Evolutionary conservation across 1,284 basidiomycete species (phyloP), one percentile per base, ranked within the genome.

Genomic region (Leccinum subrobustum): DNA sequence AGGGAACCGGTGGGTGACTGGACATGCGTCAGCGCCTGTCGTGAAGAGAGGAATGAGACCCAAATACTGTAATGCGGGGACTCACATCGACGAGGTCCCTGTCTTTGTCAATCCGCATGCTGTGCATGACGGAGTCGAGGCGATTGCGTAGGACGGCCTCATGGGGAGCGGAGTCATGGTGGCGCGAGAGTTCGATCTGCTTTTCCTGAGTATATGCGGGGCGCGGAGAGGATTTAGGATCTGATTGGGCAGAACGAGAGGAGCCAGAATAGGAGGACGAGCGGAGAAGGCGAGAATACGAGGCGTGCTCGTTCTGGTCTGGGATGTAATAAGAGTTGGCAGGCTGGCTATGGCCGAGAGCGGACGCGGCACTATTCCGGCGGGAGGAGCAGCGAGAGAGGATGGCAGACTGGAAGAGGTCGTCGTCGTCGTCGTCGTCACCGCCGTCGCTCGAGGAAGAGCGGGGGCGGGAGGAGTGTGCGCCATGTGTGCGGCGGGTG

Each of bases 131-230:
- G 9, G 78, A 73, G 69, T 87, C 84, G n/a, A 86, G 72, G 27
- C 81, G 76, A 51, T 76, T 79, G n/a, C 80, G 76, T 27, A 87
- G 74, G 6, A 82, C 84, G 47, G 80, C 81, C 65, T 82, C 83
- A 54, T 86, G 84, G 0, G 85, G 82, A 11, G 83, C 80, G 61
- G 64, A 60, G 6, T 73, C 72, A 33, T 69, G 65, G 59, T 68
- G 61, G 61, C 62, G 59, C 14, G 56, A 60, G 9, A 55, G 23
- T 3, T 70, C 72, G 47, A 65, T 61, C 20, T 57, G 63, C 23
- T 65, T 74, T 52, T 72, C 73, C 37, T 59, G 64, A 3, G 50
- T 29, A 18, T 58, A 44, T 51, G 60, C 56, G 29, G 57, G 18
- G n/a, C 35, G 63, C 29, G 63, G 63, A n/a, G 64, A 59, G 1